Evolutionary conservation across 2,329 filamentous ascomycete species (phyloP).

Genomic region (Aspergillus sp.): DNA sequence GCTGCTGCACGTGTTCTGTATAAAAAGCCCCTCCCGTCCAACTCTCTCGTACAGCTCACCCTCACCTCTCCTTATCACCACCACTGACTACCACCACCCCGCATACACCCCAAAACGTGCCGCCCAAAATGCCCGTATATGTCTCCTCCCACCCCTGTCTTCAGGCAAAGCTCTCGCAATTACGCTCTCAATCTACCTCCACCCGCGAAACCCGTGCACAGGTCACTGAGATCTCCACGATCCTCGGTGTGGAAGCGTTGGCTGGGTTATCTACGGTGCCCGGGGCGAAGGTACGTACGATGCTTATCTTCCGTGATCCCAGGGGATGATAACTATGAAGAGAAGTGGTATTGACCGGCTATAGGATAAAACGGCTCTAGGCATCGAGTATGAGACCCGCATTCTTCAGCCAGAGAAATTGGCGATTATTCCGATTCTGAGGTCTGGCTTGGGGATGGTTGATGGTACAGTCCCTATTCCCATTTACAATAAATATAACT

Average conservation of each 20-base stretch:
- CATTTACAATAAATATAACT: slow-evolving; percentile 4
- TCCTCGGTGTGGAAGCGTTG: slow-evolving; percentile 76
- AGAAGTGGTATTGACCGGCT: too few species aligned
- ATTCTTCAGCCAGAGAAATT: slow-evolving; percentile 58
- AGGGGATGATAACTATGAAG: too few species aligned
- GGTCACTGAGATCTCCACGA: slow-evolving; percentile 76
- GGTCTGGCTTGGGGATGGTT: slow-evolving; percentile 85
- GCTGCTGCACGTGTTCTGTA: background rate
- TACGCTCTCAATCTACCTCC: slow-evolving; percentile 63
- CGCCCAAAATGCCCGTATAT: slow-evolving; percentile 43
- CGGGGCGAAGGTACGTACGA: slow-evolving; percentile 47
- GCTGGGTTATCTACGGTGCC: slow-evolving; percentile 42
- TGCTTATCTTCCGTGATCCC: background rate
- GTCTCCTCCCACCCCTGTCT: slow-evolving; percentile 81
- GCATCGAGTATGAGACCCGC: slow-evolving; percentile 62
- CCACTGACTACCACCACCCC: background rate
- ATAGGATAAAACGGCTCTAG: slow-evolving; percentile 70
- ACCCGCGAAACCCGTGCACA: slow-evolving; percentile 71
- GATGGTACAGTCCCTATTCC: slow-evolving; percentile 49
- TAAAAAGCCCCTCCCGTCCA: slow-evolving; percentile 1
- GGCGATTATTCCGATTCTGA: slow-evolving; percentile 83
- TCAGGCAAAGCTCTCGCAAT: slow-evolving; percentile 77
- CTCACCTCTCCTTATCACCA: slow-evolving; percentile 2
- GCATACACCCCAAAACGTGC: background rate
- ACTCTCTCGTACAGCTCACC: slow-evolving; percentile 1